A percentile compares a stretch with the other conserved stretches of the same genome.
phyloP scores from a whole-genome alignment of 306 rosid genomes.

The Dryas alaskensis region DNA sequence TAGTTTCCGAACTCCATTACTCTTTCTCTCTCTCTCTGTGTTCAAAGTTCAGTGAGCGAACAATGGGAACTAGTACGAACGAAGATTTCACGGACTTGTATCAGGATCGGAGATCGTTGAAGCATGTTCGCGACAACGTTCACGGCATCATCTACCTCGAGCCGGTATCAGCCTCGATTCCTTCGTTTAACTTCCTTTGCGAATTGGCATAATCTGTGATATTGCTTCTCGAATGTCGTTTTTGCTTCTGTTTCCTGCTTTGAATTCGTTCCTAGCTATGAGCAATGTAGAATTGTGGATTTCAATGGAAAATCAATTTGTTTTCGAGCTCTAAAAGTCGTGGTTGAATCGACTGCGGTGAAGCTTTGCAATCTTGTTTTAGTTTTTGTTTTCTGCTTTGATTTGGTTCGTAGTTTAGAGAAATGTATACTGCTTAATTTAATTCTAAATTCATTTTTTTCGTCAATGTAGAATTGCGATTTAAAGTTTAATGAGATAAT shows the following conservation, averaged over 20 bases:
- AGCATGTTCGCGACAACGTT: slow-evolving; percentile 66
- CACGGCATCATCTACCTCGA: slow-evolving; percentile 72
- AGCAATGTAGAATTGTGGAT: neutral
- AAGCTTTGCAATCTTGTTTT: neutral
- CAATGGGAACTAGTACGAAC: slow-evolving; percentile 31
- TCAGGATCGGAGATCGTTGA: slow-evolving; percentile 38
- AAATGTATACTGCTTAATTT: neutral
- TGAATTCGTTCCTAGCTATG: neutral
- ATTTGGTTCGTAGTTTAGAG: slow-evolving; percentile 2
- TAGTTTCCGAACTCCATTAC: neutral
- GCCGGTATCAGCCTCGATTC: slow-evolving; percentile 37
- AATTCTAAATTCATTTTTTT: neutral
- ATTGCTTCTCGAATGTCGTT: slow-evolving; percentile 8
- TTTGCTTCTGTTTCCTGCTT: neutral
- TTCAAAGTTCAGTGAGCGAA: slow-evolving; percentile 13
- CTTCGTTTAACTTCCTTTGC: slow-evolving; percentile 2
- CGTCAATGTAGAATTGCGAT: neutral
- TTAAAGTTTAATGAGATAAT: neutral
- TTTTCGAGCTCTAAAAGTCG: neutral
- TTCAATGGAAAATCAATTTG: neutral
- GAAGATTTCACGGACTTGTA: slow-evolving; percentile 18
- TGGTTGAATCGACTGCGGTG: neutral
- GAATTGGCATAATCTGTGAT: neutral
- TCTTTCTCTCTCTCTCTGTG: slow-evolving; percentile 9
- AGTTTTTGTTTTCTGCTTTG: neutral